A percentile compares a stretch with the other conserved stretches of the same genome.
These are phyloP conservation scores for Davidsoniella australis DNA, from an alignment of 2,329 filamentous ascomycete genomes.

Conservation along the genomic window DNA sequence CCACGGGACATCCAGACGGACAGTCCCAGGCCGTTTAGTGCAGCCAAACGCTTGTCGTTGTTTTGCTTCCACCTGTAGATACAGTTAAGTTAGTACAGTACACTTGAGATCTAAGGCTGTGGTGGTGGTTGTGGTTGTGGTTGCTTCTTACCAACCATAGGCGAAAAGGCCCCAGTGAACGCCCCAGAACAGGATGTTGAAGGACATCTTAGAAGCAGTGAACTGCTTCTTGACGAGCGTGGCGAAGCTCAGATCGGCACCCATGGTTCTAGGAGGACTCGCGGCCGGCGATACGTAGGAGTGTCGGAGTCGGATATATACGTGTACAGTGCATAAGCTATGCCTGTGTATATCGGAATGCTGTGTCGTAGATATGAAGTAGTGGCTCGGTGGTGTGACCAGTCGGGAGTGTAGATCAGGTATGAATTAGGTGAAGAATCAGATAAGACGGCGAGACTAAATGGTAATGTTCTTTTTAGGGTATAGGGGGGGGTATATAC, in stretches of 20 bases:
- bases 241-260: slow-evolving; percentile 25
- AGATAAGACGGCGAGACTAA: too few relatives aligned
- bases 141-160: slow-evolving; percentile 56
- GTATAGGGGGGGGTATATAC: too few relatives aligned
- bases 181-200: slow-evolving; percentile 67
- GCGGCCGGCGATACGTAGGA: too few relatives aligned
- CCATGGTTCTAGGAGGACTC: slow-evolving; percentile 19
- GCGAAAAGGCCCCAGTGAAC: slow-evolving; percentile 63
- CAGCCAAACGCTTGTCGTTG: slow-evolving; percentile 47
- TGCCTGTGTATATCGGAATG: neutral
- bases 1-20: slow-evolving; percentile 96
- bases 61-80: slow-evolving; percentile 61
- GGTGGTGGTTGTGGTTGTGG: neutral
- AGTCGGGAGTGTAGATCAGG: neutral
- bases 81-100: slow-evolving; percentile 14
- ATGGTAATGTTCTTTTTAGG: too few relatives aligned
- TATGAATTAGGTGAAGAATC: too few relatives aligned
- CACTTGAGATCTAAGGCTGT: slow-evolving; percentile 12
- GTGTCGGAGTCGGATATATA: too few relatives aligned
- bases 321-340: neutral
- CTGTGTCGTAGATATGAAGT: too few relatives aligned
- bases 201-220: slow-evolving; percentile 52
- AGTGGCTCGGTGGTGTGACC: too few relatives aligned
- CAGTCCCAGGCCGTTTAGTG: slow-evolving; percentile 64
- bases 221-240: slow-evolving; percentile 46